Base-by-base conservation (phyloP, 148 eudicot species). In the Camellia sinensis region DNA sequence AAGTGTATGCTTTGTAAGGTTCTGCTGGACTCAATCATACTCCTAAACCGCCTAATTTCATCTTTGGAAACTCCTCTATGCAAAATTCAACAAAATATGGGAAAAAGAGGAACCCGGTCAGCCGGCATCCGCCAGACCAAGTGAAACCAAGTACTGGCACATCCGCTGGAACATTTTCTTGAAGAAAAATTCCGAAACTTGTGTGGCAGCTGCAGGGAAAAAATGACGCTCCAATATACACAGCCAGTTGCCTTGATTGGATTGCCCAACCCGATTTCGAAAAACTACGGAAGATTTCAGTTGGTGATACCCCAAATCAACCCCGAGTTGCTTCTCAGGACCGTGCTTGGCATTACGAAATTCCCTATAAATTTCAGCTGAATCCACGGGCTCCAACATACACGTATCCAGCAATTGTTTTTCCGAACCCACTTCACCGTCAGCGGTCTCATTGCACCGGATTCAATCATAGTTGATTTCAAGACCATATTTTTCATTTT, bases 1-100 rank as follows among this genome's bases (percentile, higher is more conserved):
- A 96, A 45, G 98, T 92, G 50, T 96, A 94, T 8, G 99, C 71
- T 89, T 89, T 1, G 99, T 96, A 79, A 96, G 87, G 83, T n/a
- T 96, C 97, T 4, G 98, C 99, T 0, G n/a, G 92, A 92, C 45
- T 88, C 90, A 75, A 96, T 90, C 95, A 93, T 86, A 64, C 84
- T 75, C 82, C 90, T 84, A 86, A 93, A 96, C 82, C 84, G 82
- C 86, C 89, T 93, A 71, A 96, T 96, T 78, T 93, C 98, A 81
- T 80, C 86, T n/a, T n/a, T 5, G 87, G 91, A 63, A 89, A 93
- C 86, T 93, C 85, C 29, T 92, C 97, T 63, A 96, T 75, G 67
- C 98, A 92, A 90, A 80, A 93, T 77, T 96, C 98, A 62, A 90
- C 99, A n/a, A 82, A 96, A 96, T 4, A 93, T 0, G 99, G 99